A percentile compares a stretch with the other conserved stretches of the same genome.
phyloP scores from a whole-genome alignment of 352 stramenopile species.

The Globisporangium echinulatum region DNA sequence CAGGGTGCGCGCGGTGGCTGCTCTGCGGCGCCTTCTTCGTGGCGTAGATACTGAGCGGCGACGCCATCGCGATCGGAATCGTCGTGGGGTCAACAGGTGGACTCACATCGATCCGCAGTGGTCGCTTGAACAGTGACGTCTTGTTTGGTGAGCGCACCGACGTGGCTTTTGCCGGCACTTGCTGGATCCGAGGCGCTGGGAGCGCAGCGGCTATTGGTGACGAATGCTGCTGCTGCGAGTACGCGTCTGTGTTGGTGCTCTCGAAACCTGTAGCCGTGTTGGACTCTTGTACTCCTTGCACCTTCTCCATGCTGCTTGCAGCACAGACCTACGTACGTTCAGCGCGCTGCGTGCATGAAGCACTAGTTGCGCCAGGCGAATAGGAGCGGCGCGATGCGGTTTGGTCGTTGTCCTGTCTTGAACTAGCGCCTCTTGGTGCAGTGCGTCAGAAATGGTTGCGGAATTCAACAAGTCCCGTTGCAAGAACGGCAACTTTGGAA shows the following conservation, averaged over 20 bases:
- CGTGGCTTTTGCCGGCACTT: slow-evolving; percentile 1
- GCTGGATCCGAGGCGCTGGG: slow-evolving; percentile 3
- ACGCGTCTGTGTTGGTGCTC: background rate
- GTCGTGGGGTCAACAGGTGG: slow-evolving; percentile 13
- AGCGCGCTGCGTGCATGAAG: too few species aligned
- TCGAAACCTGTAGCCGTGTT: too few species aligned
- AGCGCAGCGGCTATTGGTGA: slow-evolving; percentile 1
- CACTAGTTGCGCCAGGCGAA: too few species aligned
- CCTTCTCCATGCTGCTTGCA: too few species aligned
- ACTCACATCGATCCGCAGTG: slow-evolving; percentile 44
- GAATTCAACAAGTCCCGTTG: slow-evolving; percentile 10
- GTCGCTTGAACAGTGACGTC: slow-evolving; percentile 15
- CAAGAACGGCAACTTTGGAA: too few species aligned
- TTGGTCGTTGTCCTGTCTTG: too few species aligned
- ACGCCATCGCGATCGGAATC: slow-evolving; percentile 22
- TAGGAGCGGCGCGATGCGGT: too few species aligned
- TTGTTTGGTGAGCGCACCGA: slow-evolving; percentile 10
- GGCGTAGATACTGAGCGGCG: slow-evolving; percentile 37
- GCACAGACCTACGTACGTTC: too few species aligned
- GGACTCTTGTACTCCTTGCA: too few species aligned
- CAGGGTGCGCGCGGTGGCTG: slow-evolving; percentile 25
- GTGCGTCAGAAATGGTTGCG: too few species aligned
- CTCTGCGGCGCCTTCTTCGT: slow-evolving; percentile 32
- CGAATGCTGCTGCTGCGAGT: background rate
- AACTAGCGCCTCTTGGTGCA: too few species aligned